Conservation (phyloP, 352 stramenopile genomes). For the Globisporangium radiosum region DNA sequence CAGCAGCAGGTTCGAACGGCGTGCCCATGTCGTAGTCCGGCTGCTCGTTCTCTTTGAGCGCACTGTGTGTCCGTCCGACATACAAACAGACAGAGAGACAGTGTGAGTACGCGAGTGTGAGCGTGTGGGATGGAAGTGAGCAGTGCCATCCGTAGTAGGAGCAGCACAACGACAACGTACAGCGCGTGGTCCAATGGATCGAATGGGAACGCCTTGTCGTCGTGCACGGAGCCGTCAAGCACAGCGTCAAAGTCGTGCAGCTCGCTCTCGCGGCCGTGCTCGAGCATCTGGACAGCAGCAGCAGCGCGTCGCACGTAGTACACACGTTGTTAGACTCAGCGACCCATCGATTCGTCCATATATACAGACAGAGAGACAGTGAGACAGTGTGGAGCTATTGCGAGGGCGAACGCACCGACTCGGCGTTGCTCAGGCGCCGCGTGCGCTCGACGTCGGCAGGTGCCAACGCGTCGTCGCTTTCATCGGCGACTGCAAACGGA, state of each 20-base stretch:
- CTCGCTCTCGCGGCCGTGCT: constrained; percentile 9
- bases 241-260: constrained; percentile 8
- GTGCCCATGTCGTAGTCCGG: constrained; percentile 51
- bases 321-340: no score
- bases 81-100: background rate
- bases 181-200: constrained; percentile 18
- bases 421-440: constrained; percentile 45
- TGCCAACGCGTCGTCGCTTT: constrained; percentile 14
- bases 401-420: constrained; percentile 25
- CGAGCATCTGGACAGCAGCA: no score
- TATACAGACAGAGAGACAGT: no score
- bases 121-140: no score
- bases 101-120: background rate
- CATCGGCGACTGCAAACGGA: constrained; percentile 35
- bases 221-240: constrained; percentile 16
- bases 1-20: constrained; percentile 30
- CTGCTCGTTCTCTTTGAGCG: constrained; percentile 34
- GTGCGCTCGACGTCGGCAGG: constrained; percentile 48
- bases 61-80: constrained; percentile 3
- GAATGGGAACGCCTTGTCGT: constrained; percentile 35
- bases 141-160: no score
- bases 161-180: constrained; percentile 2
- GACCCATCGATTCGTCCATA: no score
- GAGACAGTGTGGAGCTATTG: no score
- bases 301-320: no score